Percentiles rank a stretch among this genome's conserved stretches.
Conservation (phyloP, 2,329 filamentous ascomycete genomes). For the Cadophora sp. region DNA sequence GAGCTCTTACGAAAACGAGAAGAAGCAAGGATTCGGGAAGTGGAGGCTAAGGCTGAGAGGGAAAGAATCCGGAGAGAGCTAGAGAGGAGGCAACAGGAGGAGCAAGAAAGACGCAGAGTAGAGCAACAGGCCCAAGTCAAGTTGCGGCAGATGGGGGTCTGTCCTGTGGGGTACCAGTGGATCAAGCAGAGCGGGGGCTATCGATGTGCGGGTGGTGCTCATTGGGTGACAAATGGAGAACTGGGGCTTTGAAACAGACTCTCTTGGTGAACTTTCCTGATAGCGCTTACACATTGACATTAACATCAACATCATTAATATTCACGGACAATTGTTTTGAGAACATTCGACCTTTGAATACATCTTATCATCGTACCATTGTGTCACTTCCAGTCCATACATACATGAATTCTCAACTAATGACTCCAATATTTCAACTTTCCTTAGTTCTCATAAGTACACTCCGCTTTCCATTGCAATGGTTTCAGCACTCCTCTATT, state of each 20-base stretch:
- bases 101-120: slow-evolving; percentile 48
- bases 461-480: too few relatives aligned
- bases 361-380: too few relatives aligned
- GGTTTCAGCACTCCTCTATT: too few relatives aligned
- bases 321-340: too few relatives aligned
- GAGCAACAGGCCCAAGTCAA: slow-evolving; percentile 53
- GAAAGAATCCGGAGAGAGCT: slow-evolving; percentile 43
- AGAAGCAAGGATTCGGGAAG: slow-evolving; percentile 39
- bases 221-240: slow-evolving; percentile 55
- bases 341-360: too few relatives aligned
- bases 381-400: too few relatives aligned
- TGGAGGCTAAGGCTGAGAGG: slow-evolving; percentile 41
- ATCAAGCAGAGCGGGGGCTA: slow-evolving; percentile 52
- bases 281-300: too few relatives aligned
- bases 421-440: too few relatives aligned
- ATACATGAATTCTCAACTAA: too few relatives aligned
- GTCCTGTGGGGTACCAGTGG: slow-evolving; percentile 40
- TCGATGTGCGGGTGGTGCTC: slow-evolving; percentile 63
- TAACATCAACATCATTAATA: too few relatives aligned
- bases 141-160: slow-evolving; percentile 60
- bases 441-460: too few relatives aligned
- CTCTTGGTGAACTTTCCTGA: too few relatives aligned
- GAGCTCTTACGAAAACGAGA: slow-evolving; percentile 38
- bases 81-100: slow-evolving; percentile 44
- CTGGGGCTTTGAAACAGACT: slow-evolving; percentile 21